These are phyloP conservation scores for Stephania japonica DNA, from an alignment of 164 flowering plant genomes.

Conservation along the genomic window DNA sequence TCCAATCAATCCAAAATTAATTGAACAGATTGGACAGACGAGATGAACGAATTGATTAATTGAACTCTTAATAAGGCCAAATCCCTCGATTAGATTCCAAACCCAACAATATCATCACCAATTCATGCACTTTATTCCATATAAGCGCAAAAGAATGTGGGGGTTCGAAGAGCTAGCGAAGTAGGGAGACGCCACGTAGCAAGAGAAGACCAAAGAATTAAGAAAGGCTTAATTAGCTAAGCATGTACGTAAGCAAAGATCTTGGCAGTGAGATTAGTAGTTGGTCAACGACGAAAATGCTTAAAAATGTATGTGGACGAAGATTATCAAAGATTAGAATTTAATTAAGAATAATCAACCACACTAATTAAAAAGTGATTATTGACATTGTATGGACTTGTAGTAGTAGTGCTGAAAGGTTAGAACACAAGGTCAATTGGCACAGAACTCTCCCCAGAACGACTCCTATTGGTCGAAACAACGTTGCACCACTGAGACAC, in stretches of 20 bases:
- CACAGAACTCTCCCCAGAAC: not conserved
- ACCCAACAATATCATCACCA: not conserved
- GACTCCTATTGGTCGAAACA: constrained; percentile 12
- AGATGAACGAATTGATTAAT: not conserved
- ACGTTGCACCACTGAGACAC: constrained; percentile 3
- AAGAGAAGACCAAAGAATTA: not conserved
- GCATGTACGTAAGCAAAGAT: constrained; percentile 4
- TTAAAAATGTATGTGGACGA: too few relatives aligned
- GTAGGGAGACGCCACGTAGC: not conserved
- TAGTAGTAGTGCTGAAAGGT: not conserved
- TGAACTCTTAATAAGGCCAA: not conserved
- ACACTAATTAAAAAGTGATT: too few relatives aligned
- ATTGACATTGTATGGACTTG: not conserved
- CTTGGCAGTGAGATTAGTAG: too few relatives aligned
- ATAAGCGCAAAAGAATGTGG: not conserved
- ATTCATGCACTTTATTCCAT: not conserved
- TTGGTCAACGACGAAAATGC: too few relatives aligned
- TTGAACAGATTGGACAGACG: not conserved
- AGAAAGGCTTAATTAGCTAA: not conserved
- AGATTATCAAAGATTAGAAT: too few relatives aligned
- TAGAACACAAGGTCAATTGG: not conserved
- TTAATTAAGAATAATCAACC: too few relatives aligned
- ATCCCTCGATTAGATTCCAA: not conserved
- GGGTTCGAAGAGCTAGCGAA: not conserved
- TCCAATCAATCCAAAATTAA: too few relatives aligned